These are phyloP conservation scores for Stylonectria norvegica DNA, from an alignment of 2,329 filamentous ascomycete genomes.

Conservation along the genomic window DNA sequence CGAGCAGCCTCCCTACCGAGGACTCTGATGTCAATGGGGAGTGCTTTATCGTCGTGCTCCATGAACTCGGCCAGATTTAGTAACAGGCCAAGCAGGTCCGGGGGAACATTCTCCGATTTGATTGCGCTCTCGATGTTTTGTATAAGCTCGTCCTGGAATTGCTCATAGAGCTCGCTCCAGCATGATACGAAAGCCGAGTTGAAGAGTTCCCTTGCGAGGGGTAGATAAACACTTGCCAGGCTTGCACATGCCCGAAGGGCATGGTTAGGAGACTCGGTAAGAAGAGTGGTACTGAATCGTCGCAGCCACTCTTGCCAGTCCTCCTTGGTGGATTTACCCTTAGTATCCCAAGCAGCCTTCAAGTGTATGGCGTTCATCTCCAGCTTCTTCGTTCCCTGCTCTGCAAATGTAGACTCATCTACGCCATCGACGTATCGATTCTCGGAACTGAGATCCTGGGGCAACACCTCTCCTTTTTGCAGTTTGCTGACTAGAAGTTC, in stretches of 20 bases:
- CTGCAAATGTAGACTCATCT: constrained; percentile 77
- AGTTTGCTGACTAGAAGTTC: constrained; percentile 88
- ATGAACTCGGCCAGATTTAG: constrained; percentile 98
- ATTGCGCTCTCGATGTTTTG: constrained; percentile 93
- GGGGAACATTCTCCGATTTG: constrained; percentile 91
- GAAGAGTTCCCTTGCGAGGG: constrained; percentile 89
- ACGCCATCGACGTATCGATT: constrained; percentile 72
- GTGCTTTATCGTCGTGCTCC: constrained; percentile 98
- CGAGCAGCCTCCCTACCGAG: constrained; percentile 92
- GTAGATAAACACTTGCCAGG: constrained; percentile 85
- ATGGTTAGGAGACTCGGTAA: constrained; percentile 94
- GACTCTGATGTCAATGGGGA: constrained; percentile 94
- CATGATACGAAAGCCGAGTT: constrained; percentile 99
- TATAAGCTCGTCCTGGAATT: constrained; percentile 95
- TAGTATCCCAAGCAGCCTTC: constrained; percentile 95
- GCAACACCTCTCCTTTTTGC: constrained; percentile 91
- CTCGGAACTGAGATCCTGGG: constrained; percentile 87
- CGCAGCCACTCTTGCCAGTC: constrained; percentile 99
- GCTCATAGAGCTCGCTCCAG: constrained; percentile 96
- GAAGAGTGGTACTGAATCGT: constrained; percentile 88
- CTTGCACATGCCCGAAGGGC: constrained; percentile 90
- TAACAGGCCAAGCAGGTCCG: constrained; percentile 88
- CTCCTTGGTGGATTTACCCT: constrained; percentile 93
- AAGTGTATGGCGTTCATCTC: constrained; percentile 97
- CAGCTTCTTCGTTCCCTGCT: constrained; percentile 87